Percentiles rank a stretch among this genome's conserved stretches.
phyloP scores from a whole-genome alignment of 225 moss, liverwort and hornwort species.

The Sphagnum tenellum region DNA sequence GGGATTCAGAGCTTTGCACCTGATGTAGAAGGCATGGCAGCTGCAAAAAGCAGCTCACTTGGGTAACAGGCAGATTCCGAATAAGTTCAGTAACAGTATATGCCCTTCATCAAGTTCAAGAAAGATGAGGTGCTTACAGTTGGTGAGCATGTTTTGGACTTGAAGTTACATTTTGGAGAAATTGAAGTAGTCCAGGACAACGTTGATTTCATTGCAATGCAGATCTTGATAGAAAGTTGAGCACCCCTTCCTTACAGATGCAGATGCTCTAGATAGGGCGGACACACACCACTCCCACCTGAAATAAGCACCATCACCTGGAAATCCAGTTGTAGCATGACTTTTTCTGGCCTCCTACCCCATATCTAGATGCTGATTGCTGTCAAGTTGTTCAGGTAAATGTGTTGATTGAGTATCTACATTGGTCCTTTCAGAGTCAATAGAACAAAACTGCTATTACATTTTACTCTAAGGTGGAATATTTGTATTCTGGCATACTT shows the following conservation, averaged over 20 bases:
- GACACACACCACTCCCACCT: constrained; percentile 39
- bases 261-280: constrained; percentile 28
- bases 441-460: no score
- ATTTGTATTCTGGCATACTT: no score
- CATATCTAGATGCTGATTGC: no score
- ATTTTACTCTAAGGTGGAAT: no score
- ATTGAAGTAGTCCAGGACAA: constrained; percentile 53
- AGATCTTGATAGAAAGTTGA: constrained; percentile 57
- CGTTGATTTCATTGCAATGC: constrained; percentile 49
- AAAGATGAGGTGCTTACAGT: constrained; percentile 81
- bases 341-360: no score
- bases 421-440: no score
- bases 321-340: constrained; percentile 40
- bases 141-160: constrained; percentile 75
- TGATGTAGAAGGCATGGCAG: constrained; percentile 21
- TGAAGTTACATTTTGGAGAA: constrained; percentile 82
- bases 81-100: constrained; percentile 68
- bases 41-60: constrained; percentile 16
- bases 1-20: constrained; percentile 17
- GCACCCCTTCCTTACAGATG: constrained; percentile 31
- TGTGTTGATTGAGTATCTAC: no score
- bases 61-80: constrained; percentile 31
- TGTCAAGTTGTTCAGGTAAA: no score
- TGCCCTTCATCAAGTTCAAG: constrained; percentile 96
- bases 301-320: constrained; percentile 65